Base-by-base conservation (phyloP, 2,329 filamentous ascomycete genomes). In the Fusarium hostae region DNA sequence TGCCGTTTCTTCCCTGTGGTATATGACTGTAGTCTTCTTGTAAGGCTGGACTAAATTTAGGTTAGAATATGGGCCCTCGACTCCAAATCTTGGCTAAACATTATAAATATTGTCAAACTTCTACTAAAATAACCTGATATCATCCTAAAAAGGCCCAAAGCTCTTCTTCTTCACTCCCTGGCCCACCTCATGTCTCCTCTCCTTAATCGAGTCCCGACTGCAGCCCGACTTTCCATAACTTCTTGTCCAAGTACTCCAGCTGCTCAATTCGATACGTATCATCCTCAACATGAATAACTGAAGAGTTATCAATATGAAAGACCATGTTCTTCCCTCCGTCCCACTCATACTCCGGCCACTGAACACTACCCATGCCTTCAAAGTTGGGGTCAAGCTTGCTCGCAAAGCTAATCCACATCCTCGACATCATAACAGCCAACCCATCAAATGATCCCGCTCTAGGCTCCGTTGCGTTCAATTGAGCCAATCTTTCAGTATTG, bases 381-480 rank as follows among this genome's bases (percentile, higher is more conserved):
- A 69, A 65, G 9, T 72, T 72, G 3, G 68, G 69, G 3, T 60
- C 34, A 6, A 72, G 20, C 6, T 28, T 18, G 15, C 22, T 65
- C 4, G 51, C 32, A 45, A 72, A 72, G 34, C 69, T 69, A 0
- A 72, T 66, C 69, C 69, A 72, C 40, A 69, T 72, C 5, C 68
- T 44, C 7, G 69, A 58, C 34, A 72, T 72, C 15, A 63, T 47
- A 0, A 55, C 34, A 6, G 68, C 59, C 34, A 71, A 24, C 6
- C 45, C 50, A 1, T 56, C 39, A 18, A 71, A 71, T 0, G 68
- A 71, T 1, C 55, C 68, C 3, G 41, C 11, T 1, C 61, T 34
- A 1, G 68, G 68, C 16, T 71, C 68, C 2, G 63, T 57, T 0
- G 41, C 40, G 3, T 71, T 71, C 4, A 71, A 5, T 2, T 43